Evolutionary conservation across 257 asterid genomes (phyloP).

Genomic region (Solanum piurae): DNA sequence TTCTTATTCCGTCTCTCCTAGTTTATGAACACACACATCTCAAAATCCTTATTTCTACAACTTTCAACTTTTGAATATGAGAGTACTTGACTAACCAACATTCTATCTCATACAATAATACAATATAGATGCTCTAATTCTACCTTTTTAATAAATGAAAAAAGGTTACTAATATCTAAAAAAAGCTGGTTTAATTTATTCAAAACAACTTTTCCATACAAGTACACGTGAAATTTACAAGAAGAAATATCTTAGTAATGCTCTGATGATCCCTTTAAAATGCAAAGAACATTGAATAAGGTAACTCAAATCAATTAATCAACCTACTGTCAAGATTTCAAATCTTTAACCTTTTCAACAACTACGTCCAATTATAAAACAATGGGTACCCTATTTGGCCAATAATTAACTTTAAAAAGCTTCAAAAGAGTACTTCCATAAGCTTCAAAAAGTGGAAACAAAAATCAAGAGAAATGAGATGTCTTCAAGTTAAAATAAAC

Average conservation of each 20-base stretch:
- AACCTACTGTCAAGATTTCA: not conserved
- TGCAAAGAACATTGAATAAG: not conserved
- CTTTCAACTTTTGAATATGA: no score
- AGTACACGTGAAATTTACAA: not conserved
- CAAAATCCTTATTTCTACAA: no score
- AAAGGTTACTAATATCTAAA: no score
- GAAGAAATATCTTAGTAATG: not conserved
- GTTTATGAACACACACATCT: no score
- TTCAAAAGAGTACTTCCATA: not conserved
- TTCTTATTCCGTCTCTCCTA: no score
- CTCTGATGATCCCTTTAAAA: not conserved
- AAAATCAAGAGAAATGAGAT: not conserved
- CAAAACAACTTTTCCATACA: not conserved
- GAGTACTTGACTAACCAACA: no score
- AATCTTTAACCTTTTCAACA: not conserved
- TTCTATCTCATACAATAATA: no score
- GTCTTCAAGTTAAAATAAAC: not conserved
- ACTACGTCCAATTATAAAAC: not conserved
- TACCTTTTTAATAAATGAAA: no score
- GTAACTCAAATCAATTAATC: not conserved
- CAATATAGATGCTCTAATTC: no score
- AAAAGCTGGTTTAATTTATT: not conserved
- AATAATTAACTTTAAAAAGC: not conserved
- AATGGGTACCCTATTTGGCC: not conserved
- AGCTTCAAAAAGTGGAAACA: not conserved